Evolutionary conservation across 2,329 filamentous ascomycete species (phyloP), one percentile per base, ranked within the genome.

Genomic region (Pestalotiopsis sp.): DNA sequence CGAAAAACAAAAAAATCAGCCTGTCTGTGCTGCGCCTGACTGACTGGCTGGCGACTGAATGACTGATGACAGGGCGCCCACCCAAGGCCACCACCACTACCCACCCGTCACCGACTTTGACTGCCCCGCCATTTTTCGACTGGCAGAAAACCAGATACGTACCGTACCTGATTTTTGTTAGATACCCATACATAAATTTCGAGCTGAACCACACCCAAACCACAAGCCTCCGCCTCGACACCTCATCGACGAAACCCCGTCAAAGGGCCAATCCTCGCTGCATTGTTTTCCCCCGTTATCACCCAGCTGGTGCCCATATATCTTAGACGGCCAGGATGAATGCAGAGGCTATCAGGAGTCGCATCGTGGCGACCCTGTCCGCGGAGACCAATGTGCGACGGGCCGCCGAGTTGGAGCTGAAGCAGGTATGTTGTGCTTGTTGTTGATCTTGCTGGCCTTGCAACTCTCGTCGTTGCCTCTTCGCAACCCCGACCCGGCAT

Each of bases 391-490:
- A 94, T 78, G 89, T 89, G 80, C 89, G 93, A 82, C 89, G 91
- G 79, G 87, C 90, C 81, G 92, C 92, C 79, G 93, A 96, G 85
- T 83, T 92, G 75, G 91, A 95, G 82, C 87, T 96, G 76, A 95
- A 94, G 86, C 87, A 91, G 85, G 93, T 95, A 86, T 80, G 90
- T 70, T 31, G 65, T 58, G 23, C 11, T 13, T 13, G n/a, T 41
- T 58, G 31, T 20, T 17, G 36, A 12, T n/a, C 27, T 20, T 13
- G 14, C 41, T 36, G 62, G 25, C 62, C 36, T 39, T 5, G n/a
- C 68, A 65, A 61, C 52, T 61, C 66, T 52, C 49, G 25, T 31
- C 36, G 20, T 25, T n/a, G 20, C 23, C 27, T 17, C 12, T 36
- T 4, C 45, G 25, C 49, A 17, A 4, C 27, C 13, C 12, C 20